Evolutionary conservation across 257 asterid genomes (phyloP).

Genomic region (Asclepias syriaca): DNA sequence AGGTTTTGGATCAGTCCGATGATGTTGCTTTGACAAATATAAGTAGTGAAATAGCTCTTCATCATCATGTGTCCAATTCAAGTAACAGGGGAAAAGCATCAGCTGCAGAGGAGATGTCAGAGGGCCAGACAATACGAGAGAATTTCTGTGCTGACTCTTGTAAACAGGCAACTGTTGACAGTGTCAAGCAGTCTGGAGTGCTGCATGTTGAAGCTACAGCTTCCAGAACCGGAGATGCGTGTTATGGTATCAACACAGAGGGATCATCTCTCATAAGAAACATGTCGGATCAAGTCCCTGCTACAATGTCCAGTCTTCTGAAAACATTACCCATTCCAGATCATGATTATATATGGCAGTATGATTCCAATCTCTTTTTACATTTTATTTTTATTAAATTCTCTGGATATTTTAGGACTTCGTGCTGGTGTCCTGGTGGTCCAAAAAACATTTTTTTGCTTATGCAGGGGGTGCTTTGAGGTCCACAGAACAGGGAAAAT

Average conservation of each 20-base stretch:
- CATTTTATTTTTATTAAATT: neutral
- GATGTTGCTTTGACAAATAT: slow-evolving; percentile 35
- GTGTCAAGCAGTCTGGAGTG: slow-evolving; percentile 31
- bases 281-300: slow-evolving; percentile 32
- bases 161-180: slow-evolving; percentile 29
- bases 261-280: slow-evolving; percentile 7
- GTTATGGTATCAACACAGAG: slow-evolving; percentile 20
- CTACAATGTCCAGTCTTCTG: slow-evolving; percentile 31
- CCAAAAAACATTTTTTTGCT: neutral
- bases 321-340: slow-evolving; percentile 27
- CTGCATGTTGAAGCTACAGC: slow-evolving; percentile 36
- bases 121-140: slow-evolving; percentile 29
- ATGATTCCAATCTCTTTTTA: slow-evolving; percentile 1
- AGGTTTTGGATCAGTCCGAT: slow-evolving; percentile 45
- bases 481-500: slow-evolving; percentile 3
- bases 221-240: slow-evolving; percentile 36
- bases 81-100: slow-evolving; percentile 31
- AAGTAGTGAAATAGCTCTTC: slow-evolving; percentile 36
- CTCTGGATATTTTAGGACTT: neutral
- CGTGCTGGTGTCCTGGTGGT: neutral
- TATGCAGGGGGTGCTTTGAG: slow-evolving; percentile 20
- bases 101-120: slow-evolving; percentile 35
- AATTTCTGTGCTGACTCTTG: slow-evolving; percentile 30
- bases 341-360: slow-evolving; percentile 23
- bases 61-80: slow-evolving; percentile 32